A percentile compares a stretch with the other conserved stretches of the same genome.
phyloP scores from a whole-genome alignment of 2,329 filamentous ascomycete genomes.

The Fusarium sp. region DNA sequence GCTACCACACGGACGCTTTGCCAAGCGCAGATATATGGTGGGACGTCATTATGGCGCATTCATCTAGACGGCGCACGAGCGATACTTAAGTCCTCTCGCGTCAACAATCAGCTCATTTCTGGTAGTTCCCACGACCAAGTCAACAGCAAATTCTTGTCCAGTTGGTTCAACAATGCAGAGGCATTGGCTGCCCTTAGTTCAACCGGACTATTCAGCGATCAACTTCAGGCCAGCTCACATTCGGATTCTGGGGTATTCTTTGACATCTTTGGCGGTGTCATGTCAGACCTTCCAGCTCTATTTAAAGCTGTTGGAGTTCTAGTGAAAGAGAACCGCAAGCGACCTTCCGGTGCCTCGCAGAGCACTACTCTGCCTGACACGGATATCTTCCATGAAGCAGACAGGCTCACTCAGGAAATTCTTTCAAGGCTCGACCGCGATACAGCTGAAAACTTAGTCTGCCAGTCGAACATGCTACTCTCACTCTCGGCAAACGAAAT shows the following conservation, averaged over 20 bases:
- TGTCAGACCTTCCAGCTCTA: constrained; percentile 34
- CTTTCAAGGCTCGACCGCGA: constrained; percentile 11
- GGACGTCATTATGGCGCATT: constrained; percentile 28
- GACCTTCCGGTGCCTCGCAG: background rate
- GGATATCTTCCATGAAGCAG: background rate
- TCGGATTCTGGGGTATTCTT: background rate
- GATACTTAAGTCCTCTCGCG: constrained; percentile 6
- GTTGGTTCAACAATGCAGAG: constrained; percentile 42
- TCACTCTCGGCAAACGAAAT: constrained; percentile 21
- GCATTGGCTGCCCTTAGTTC: constrained; percentile 34
- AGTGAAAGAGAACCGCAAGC: background rate
- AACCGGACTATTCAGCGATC: background rate
- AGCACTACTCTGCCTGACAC: background rate
- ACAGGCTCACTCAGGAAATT: constrained; percentile 1
- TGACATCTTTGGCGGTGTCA: constrained; percentile 32
- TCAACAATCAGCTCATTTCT: rapidly evolving
- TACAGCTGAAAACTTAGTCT: constrained; percentile 3
- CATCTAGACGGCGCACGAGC: constrained; percentile 35
- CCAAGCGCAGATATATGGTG: constrained; percentile 37
- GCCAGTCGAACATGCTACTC: background rate
- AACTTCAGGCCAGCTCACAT: background rate
- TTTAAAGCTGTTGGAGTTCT: constrained; percentile 29
- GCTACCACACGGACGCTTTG: constrained; percentile 36
- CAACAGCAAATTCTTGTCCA: constrained; percentile 15
- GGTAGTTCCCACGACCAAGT: background rate